Evolutionary conservation across 2,329 filamentous ascomycete species (phyloP).

Genomic region (Fusarium papillatum): DNA sequence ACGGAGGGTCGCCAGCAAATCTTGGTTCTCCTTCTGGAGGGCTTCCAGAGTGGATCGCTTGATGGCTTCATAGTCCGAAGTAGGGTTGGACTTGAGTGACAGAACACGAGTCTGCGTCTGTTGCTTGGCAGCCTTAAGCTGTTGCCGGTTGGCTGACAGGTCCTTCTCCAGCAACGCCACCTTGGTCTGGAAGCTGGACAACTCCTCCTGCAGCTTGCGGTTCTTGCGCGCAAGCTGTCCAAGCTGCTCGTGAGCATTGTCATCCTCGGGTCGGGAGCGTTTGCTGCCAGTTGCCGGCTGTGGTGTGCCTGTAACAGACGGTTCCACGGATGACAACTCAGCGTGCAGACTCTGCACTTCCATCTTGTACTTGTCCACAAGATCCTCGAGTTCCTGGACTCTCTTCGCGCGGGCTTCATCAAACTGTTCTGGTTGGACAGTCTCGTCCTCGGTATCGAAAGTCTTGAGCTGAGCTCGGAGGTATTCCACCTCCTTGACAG

Average conservation of each 20-base stretch:
- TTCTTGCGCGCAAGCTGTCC: conserved; percentile 91
- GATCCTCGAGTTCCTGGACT: conserved; percentile 84
- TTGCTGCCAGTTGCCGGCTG: conserved; percentile 70
- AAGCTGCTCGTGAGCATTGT: conserved; percentile 77
- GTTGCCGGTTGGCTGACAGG: conserved; percentile 78
- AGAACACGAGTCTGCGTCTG: conserved; percentile 86
- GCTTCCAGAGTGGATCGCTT: conserved; percentile 85
- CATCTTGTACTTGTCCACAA: conserved; percentile 87
- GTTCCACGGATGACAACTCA: conserved; percentile 79
- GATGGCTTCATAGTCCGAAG: conserved; percentile 85
- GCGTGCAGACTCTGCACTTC: conserved; percentile 83
- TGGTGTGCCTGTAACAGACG: conserved; percentile 49
- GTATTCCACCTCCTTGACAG: conserved; percentile 94
- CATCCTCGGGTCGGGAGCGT: conserved; percentile 72
- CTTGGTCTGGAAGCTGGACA: conserved; percentile 77
- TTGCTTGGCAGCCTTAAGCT: conserved; percentile 76
- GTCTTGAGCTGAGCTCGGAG: conserved; percentile 92
- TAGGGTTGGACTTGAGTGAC: conserved; percentile 92
- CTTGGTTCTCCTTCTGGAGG: conserved; percentile 86
- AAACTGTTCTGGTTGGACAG: conserved; percentile 84
- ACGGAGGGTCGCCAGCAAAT: conserved; percentile 81
- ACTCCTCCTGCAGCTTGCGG: conserved; percentile 84
- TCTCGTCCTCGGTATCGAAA: conserved; percentile 88
- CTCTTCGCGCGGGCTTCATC: conserved; percentile 82
- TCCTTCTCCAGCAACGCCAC: conserved; percentile 81